Evolutionary conservation across 371 early-diverging fungal genomes (phyloP), one percentile per base, ranked within the genome.

Genomic region (Quaeritorhiza haematococci): DNA sequence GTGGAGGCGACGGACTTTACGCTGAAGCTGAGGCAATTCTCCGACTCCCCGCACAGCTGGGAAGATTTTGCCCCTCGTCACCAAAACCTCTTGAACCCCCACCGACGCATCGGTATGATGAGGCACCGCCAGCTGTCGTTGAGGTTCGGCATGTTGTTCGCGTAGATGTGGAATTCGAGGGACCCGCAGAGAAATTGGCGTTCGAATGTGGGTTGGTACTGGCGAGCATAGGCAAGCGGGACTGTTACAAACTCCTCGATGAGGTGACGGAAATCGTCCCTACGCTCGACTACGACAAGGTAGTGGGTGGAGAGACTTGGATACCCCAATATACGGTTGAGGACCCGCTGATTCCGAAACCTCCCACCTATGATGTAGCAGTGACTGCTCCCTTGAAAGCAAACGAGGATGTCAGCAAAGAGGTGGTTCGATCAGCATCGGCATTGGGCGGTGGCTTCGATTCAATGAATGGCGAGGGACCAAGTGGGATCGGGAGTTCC

Each of bases 1-100:
- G 71, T 3, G 72, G 69, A n/a, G 71, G 71, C 13, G 76, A 76
- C 59, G 76, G 76, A 3, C 56, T 76, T 1, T 73, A 73, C 58
- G 68, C 55, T 28, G 72, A 76, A 46, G 34, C 54, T 24, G 67
- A 67, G 32, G 59, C 43, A 17, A 30, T 41, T 17, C 55, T 76
- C 30, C 53, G 43, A 4, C 55, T 73, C 2, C 76, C 76, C 5
- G 2, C 44, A 13, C n/a, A n/a, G n/a, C 49, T 33, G 6, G 70
- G 67, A 34, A 41, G 49, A 21, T 69, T 66, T 42, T 33, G 56
- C 1, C 72, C 73, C 19, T 61, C 68, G n/a, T 61, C 69, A 6
- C 55, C 66, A 33, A 63, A 61, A 43, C 43, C 58, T n/a, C 23
- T 34, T 2, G 29, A 43, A 8, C 55, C 55, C 1, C 45, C 61